Conservation (phyloP, 2,329 filamentous ascomycete species). For the Magnaporthiopsis poae region DNA sequence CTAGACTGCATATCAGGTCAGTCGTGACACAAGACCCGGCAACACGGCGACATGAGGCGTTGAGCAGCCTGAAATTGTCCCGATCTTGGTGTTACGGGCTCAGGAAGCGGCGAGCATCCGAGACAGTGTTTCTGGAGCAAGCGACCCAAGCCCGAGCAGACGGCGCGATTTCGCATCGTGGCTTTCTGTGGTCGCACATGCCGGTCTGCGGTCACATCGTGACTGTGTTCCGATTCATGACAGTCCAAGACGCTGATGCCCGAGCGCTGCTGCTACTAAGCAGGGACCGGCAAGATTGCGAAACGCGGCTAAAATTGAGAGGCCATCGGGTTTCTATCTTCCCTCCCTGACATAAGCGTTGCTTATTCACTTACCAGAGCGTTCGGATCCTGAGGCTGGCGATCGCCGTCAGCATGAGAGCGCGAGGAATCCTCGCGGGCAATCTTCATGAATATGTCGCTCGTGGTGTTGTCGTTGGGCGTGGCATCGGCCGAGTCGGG, state of each 20-base stretch:
- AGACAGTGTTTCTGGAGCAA: not conserved
- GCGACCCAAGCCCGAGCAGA: not conserved
- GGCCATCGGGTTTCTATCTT: not conserved
- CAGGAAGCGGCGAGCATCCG: not conserved
- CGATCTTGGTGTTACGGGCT: not conserved
- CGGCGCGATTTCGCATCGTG: not conserved
- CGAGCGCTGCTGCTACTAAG: constrained; percentile 11
- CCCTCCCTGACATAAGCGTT: no score
- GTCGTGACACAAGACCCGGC: not conserved
- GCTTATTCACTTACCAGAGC: constrained; percentile 34
- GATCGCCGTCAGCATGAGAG: constrained; percentile 26
- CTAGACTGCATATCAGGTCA: constrained; percentile 31
- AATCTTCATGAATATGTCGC: constrained; percentile 50
- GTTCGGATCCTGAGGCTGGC: constrained; percentile 26
- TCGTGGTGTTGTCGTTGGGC: constrained; percentile 41
- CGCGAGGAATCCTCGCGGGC: constrained; percentile 41
- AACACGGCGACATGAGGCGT: not conserved
- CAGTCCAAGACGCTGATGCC: not conserved
- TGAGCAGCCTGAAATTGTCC: not conserved
- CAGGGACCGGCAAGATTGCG: constrained; percentile 6
- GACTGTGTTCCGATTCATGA: not conserved
- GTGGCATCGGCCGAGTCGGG: constrained; percentile 28
- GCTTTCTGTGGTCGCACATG: not conserved
- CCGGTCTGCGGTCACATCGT: not conserved
- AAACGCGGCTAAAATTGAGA: constrained; percentile 5